These are phyloP conservation scores for Urostyla sp. DNA, from an alignment of 73 alveolate species.

Conservation along the genomic window DNA sequence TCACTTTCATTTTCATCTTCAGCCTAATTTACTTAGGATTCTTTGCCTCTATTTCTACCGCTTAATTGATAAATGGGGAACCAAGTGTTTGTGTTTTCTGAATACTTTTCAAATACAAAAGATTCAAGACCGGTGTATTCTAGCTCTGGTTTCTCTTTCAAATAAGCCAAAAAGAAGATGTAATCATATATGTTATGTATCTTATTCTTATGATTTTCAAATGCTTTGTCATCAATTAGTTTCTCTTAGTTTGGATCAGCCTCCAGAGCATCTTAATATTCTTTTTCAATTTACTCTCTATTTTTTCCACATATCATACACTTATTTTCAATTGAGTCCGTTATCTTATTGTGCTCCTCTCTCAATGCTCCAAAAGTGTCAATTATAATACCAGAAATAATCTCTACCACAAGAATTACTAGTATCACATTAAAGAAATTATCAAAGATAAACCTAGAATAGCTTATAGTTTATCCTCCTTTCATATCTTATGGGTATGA, in stretches of 20 bases:
- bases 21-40: background rate
- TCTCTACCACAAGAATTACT: conserved; percentile 89
- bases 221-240: conserved; percentile 70
- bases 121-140: conserved; percentile 95
- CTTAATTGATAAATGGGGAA: conserved; percentile 83
- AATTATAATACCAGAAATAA: conserved; percentile 97
- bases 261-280: conserved; percentile 69
- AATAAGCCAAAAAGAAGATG: conserved; percentile 88
- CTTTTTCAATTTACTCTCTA: conserved; percentile 89
- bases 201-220: conserved; percentile 73
- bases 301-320: conserved; percentile 95
- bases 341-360: conserved; percentile 87
- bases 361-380: conserved; percentile 98
- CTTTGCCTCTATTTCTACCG: conserved; percentile 4
- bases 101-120: conserved; percentile 82
- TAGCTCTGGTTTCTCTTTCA: conserved; percentile 87
- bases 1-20: conserved; percentile 10
- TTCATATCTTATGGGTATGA: conserved; percentile 52
- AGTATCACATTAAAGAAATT: conserved; percentile 87
- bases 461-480: conserved; percentile 69
- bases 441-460: conserved; percentile 88
- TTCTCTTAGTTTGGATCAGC: conserved; percentile 60
- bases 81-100: conserved; percentile 90
- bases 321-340: conserved; percentile 85
- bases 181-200: conserved; percentile 93